Percentiles rank a stretch among this genome's conserved stretches.
Evolutionary conservation across 2,329 filamentous ascomycete genomes (phyloP).

Genomic region (Fusarium fracticaudum): DNA sequence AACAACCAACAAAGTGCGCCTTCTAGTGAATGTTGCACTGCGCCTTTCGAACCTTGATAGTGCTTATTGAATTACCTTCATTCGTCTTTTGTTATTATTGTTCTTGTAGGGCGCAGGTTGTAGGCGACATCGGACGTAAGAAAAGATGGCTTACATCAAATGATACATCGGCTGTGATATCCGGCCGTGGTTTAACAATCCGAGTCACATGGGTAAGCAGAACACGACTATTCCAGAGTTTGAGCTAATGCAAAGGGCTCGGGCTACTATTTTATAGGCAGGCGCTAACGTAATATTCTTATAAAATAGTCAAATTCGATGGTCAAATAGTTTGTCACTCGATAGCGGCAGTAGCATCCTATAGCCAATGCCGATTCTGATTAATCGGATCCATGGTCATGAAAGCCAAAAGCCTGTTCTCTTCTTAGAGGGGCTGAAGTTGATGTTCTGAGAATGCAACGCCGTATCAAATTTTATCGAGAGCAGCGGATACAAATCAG

Average conservation of each 20-base stretch:
- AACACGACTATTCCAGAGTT: not conserved
- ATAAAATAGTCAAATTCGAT: conserved; percentile 11
- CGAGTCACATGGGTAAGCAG: not conserved
- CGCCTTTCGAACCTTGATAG: not conserved
- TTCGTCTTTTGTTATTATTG: not conserved
- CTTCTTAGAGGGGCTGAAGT: too few species aligned
- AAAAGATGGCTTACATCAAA: not conserved
- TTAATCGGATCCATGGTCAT: not conserved
- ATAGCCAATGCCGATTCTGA: not conserved
- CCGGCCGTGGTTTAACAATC: not conserved
- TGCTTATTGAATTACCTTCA: not conserved
- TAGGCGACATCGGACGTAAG: conserved; percentile 10
- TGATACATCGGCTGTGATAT: not conserved
- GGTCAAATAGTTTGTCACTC: not conserved
- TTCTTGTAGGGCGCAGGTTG: conserved; percentile 9
- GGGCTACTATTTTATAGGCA: not conserved
- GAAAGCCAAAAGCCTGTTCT: too few species aligned
- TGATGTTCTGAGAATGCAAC: too few species aligned
- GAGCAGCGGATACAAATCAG: not conserved
- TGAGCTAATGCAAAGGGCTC: not conserved
- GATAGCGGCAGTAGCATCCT: not conserved
- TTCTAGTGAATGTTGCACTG: not conserved
- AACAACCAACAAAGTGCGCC: not conserved
- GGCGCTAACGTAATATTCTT: not conserved
- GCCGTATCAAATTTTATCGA: too few species aligned